phyloP scores from a whole-genome alignment of 805 yeast species.

The Metschnikowia lunata region DNA sequence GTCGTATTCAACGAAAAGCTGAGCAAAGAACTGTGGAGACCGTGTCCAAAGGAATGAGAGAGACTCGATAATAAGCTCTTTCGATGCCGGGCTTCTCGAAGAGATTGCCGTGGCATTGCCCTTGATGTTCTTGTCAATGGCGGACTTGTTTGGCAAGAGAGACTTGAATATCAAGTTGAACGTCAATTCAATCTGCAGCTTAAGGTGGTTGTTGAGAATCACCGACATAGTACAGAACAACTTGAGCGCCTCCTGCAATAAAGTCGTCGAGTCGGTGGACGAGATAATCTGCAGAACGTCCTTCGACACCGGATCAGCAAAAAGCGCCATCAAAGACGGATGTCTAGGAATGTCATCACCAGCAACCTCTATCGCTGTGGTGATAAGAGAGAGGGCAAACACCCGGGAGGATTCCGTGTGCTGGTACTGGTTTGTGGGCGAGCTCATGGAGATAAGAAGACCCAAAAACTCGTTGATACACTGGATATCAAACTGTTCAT shows the following conservation, averaged over 20 bases:
- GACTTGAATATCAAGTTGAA: slow-evolving; percentile 59
- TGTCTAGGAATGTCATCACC: slow-evolving; percentile 60
- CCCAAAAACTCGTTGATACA: slow-evolving; percentile 75
- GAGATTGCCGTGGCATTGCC: slow-evolving; percentile 12
- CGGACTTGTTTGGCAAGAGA: slow-evolving; percentile 36
- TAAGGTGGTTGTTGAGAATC: slow-evolving; percentile 60
- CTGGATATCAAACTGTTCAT: slow-evolving; percentile 60
- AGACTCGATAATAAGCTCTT: slow-evolving; percentile 82
- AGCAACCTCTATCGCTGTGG: slow-evolving; percentile 75
- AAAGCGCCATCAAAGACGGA: slow-evolving; percentile 59
- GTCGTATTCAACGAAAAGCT: slow-evolving; percentile 77
- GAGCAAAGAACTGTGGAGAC: slow-evolving; percentile 71
- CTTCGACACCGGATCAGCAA: slow-evolving; percentile 81
- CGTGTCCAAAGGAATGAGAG: slow-evolving; percentile 78
- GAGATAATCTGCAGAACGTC: slow-evolving; percentile 78
- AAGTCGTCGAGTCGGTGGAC: slow-evolving; percentile 62
- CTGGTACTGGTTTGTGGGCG: slow-evolving; percentile 77
- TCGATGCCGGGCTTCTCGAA: slow-evolving; percentile 40
- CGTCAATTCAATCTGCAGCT: slow-evolving; percentile 77
- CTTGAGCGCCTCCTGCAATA: slow-evolving; percentile 72
- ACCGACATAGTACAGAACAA: slow-evolving; percentile 69
- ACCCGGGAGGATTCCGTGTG: slow-evolving; percentile 85
- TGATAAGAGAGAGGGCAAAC: slow-evolving; percentile 72
- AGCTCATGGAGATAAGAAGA: slow-evolving; percentile 70
- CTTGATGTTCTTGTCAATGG: slow-evolving; percentile 18